Evolutionary conservation across 169 alveolate genomes (phyloP), one percentile per base, ranked within the genome.

Genomic region (Cryptosporidium parvum): DNA sequence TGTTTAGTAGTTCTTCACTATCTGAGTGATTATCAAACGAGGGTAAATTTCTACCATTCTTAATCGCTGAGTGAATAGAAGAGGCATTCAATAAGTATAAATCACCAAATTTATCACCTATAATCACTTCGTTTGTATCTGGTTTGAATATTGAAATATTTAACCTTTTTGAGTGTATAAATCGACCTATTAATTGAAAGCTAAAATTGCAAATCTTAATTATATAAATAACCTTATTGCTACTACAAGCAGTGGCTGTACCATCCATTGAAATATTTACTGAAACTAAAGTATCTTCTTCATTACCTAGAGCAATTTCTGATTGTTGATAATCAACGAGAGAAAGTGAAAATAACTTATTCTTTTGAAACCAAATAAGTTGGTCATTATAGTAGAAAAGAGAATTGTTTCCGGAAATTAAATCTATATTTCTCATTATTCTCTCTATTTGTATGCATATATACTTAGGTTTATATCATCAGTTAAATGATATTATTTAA

Each of bases 21-120:
- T 29, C 62, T 23, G 10, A 23, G 16, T 80, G 51, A 12, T 16
- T 48, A 5, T 65, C 75, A 5, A 14, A 37, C 8, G 26, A 35
- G 6, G 59, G 6, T n/a, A 42, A 52, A 26, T 31, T 16, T 4
- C 21, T 2, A 4, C 12, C 23, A 1, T 59, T 53, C 31, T 31
- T 37, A n/a, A 7, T 21, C 16, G 4, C 18, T 29, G 39, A 14
- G 16, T 23, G 62, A 23, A 51, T 26, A 29, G 51, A 3, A 3
- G 10, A 6, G 2, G 12, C 1, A 3, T 23, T n/a, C 0, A 80
- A 26, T 58, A 9, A 18, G 70, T 80, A 80, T n/a, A 67, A 42
- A 80, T 80, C 89, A 21, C 89, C 89, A 65, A 80, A 80, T 37
- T 80, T 80, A 26, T 80, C 89, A 14, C 61, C 37, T 26, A 80